phyloP scores from a whole-genome alignment of 176 grass and related monocot genomes.

The Triticum turgidum region DNA sequence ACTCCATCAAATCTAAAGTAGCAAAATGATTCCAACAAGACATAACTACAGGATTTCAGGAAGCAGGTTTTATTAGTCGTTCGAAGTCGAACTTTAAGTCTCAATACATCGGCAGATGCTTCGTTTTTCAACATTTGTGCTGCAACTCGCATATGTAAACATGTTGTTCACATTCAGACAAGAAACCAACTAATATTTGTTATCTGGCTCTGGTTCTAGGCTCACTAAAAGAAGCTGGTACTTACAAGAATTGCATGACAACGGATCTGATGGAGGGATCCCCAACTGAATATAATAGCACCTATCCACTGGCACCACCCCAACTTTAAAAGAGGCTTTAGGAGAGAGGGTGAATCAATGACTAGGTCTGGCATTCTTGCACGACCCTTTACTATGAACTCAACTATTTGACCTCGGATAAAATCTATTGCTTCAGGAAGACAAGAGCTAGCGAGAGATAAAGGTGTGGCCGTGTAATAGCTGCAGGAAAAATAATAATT shows the following conservation, averaged over 20 bases:
- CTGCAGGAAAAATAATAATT: conserved; percentile 34
- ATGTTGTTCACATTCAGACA: neutral
- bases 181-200: conserved; percentile 4
- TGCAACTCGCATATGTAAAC: neutral
- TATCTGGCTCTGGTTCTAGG: neutral
- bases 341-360: conserved; percentile 50
- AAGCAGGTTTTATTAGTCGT: neutral
- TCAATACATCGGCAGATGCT: neutral
- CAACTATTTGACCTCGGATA: conserved; percentile 55
- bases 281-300: conserved; percentile 75
- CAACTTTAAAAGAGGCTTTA: conserved; percentile 71
- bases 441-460: conserved; percentile 79
- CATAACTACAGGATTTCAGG: conserved; percentile 1
- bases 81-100: neutral
- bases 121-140: neutral
- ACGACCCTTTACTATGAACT: conserved; percentile 81
- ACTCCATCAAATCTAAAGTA: neutral
- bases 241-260: conserved; percentile 94
- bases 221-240: conserved; percentile 15
- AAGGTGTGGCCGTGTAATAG: conserved; percentile 65
- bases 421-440: conserved; percentile 61
- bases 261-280: conserved; percentile 69
- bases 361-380: conserved; percentile 68
- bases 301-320: conserved; percentile 78
- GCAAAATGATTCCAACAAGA: neutral